Percentiles rank a stretch among this genome's conserved stretches.
Conservation (phyloP, 169 alveolate species). For the Plasmodium falciparum region DNA sequence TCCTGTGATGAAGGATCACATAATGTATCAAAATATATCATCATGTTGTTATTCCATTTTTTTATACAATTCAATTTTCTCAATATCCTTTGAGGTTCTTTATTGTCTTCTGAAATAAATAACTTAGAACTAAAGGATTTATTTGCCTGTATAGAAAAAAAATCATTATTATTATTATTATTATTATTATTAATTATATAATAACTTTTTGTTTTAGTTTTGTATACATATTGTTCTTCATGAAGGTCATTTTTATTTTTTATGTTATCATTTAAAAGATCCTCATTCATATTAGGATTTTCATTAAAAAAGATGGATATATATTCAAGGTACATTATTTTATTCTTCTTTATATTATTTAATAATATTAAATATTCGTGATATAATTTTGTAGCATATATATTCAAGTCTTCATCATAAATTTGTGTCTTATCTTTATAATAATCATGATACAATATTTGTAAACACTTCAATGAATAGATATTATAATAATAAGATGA, state of each 20-base stretch:
- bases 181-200: slow-evolving; percentile 40
- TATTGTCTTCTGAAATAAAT: slow-evolving; percentile 19
- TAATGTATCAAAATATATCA: background rate
- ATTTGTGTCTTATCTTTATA: slow-evolving; percentile 6
- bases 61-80: slow-evolving; percentile 22
- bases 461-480: slow-evolving; percentile 36
- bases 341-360: slow-evolving; percentile 22
- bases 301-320: slow-evolving; percentile 39
- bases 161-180: slow-evolving; percentile 38
- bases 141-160: slow-evolving; percentile 22
- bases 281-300: background rate
- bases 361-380: slow-evolving; percentile 18
- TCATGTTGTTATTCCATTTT: background rate
- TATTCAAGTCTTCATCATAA: slow-evolving; percentile 8
- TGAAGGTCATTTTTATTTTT: too few relatives aligned
- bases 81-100: slow-evolving; percentile 5
- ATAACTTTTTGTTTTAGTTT: slow-evolving; percentile 38
- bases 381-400: slow-evolving; percentile 11
- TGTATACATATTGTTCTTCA: slow-evolving; percentile 3
- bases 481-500: slow-evolving; percentile 49
- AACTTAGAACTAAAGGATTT: slow-evolving; percentile 34
- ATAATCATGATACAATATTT: slow-evolving; percentile 36
- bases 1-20: background rate
- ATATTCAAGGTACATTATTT: slow-evolving; percentile 18
- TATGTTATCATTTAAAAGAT: too few relatives aligned